Evolutionary conservation across 164 flowering plant species (phyloP).

Genomic region (Berberis thunbergii): DNA sequence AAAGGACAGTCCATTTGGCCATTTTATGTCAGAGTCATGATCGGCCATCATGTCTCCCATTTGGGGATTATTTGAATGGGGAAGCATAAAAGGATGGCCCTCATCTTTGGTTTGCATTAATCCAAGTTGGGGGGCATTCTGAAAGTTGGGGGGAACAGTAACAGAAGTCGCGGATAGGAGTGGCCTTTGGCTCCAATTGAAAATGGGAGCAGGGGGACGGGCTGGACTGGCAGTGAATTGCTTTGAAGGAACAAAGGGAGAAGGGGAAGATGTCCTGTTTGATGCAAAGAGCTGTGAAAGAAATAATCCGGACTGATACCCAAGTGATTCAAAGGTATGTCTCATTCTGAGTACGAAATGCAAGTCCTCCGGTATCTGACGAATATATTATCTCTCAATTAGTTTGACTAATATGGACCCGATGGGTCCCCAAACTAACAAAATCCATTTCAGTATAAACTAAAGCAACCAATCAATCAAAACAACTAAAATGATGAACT

Average conservation of each 20-base stretch:
- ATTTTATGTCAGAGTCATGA: conserved; percentile 76
- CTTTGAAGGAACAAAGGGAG: conserved; percentile 45
- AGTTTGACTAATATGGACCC: neutral
- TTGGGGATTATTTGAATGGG: conserved; percentile 52
- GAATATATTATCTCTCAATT: neutral
- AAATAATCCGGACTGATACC: conserved; percentile 91
- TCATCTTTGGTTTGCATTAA: conserved; percentile 64
- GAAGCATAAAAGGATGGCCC: conserved; percentile 67
- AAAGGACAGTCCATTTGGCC: conserved; percentile 93
- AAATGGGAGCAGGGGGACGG: conserved; percentile 59
- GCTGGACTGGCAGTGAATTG: conserved; percentile 34
- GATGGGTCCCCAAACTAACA: neutral
- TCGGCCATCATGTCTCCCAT: conserved; percentile 73
- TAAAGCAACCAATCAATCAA: neutral
- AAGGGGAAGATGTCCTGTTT: conserved; percentile 40
- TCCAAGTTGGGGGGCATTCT: conserved; percentile 39
- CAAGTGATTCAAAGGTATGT: conserved; percentile 94
- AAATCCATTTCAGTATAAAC: neutral
- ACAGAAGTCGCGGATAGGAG: conserved; percentile 34
- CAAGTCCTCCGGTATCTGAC: conserved; percentile 92
- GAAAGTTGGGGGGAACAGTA: conserved; percentile 43
- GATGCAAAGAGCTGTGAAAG: conserved; percentile 91
- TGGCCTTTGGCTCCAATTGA: conserved; percentile 86
- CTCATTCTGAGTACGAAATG: conserved; percentile 98
- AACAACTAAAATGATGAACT: conserved; percentile 19